Percentiles rank a stretch among this genome's conserved stretches.
These are phyloP conservation scores for Microcos paniculata DNA, from an alignment of 345 rosid species.

Conservation along the genomic window DNA sequence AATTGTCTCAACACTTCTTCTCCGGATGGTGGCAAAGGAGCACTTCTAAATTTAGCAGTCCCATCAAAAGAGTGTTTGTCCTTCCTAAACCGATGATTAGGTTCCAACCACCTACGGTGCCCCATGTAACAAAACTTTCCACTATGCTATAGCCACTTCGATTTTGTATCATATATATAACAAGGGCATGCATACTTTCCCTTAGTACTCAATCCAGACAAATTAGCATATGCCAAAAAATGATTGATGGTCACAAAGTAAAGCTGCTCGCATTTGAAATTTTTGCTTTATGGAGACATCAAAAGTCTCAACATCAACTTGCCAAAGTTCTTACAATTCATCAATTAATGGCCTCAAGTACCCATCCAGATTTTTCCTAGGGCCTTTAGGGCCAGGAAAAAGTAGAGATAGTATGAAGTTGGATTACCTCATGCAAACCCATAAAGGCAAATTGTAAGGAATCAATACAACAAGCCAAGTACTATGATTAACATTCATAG, in stretches of 20 bases:
- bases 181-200: neutral
- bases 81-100: neutral
- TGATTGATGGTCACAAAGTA: constrained; percentile 12
- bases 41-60: neutral
- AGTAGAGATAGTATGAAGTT: neutral
- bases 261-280: neutral
- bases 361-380: neutral
- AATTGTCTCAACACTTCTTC: neutral
- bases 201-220: constrained; percentile 13
- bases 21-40: neutral
- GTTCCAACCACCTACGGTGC: neutral
- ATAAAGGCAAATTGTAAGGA: neutral
- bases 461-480: neutral
- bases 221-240: neutral
- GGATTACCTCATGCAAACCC: neutral
- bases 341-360: constrained; percentile 8
- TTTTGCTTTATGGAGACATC: neutral
- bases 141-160: neutral
- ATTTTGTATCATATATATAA: neutral
- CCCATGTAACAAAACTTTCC: neutral
- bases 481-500: neutral
- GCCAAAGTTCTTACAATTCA: constrained; percentile 14
- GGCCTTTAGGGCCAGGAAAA: constrained; percentile 9
- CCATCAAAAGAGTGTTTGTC: neutral
- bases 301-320: neutral